Base-by-base conservation (phyloP, 257 asterid species). In the Solanum paucissectum region DNA sequence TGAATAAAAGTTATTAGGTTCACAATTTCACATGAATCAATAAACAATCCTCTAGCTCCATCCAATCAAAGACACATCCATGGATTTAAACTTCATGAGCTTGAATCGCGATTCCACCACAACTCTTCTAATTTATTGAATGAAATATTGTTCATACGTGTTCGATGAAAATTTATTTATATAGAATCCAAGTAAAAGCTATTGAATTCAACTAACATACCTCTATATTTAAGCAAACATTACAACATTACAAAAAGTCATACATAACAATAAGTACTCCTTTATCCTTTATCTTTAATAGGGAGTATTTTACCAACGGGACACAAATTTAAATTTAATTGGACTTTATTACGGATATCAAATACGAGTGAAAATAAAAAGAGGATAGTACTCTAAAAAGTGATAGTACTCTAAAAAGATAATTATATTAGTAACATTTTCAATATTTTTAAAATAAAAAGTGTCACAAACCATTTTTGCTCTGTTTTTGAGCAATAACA, bases 401-500 rank as follows among this genome's bases (percentile, higher is more conserved):
- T 1, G 29, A 29, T 29, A 29, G 29, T 29, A 29, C 29, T 29
- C 29, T 29, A 29, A 29, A 29, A 29, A 29, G 1, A 29, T 29
- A 29, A 29, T 55, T 55, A 18, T 55, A 55, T 55, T 55, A 20
- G 0, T 55, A 62, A 62, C 14, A 62, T 23, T 62, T 62, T 62
- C 29, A 23, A 21, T 21, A 55, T 5, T 60, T 0, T 21, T 9
- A 60, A 62, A 9, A 62, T 58, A 60, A 62, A 9, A 62, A 23
- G 71, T 72, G 37, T 72, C 7, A 90, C 86, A 88, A 29, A 16
- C 49, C 91, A 72, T 68, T 73, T 44, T 66, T 87, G 77, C 87
- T 92, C 13, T 89, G 93, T 44, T 81, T 46, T 66, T 87, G 93
- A 86, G 37, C 84, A 55, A 60, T 82, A 73, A 66, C 84, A 71